Base-by-base conservation (phyloP, 1,284 basidiomycete genomes). In the Rhodotorula sp. region DNA sequence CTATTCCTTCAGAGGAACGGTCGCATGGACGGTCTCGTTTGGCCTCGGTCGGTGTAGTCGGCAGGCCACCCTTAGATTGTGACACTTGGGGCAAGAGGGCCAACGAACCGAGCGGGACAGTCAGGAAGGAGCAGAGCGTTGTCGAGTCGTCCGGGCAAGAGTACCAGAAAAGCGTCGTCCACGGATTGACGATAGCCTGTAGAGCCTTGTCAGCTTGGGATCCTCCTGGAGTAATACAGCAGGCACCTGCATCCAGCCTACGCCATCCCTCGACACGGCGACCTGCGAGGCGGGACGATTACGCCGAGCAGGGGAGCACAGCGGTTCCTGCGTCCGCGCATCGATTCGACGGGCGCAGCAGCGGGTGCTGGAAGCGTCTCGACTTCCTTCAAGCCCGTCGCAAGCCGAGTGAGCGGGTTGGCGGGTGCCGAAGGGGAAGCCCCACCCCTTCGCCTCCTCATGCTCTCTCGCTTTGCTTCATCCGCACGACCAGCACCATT, bases 21-120 rank as follows among this genome's bases (percentile, higher is more conserved):
- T 63, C 22, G 74, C 71, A 1, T 77, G 74, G 13, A 77, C 71
- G 2, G 62, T 67, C 20, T 72, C 70, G 53, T 63, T 48, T 20
- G 63, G 34, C 29, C 44, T 34, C 0, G 70, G 36, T 62, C 27
- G 17, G 57, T 27, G 57, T 72, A 66, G 49, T 72, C 70, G 66
- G 56, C 17, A 2, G 13, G 11, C 30, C 19, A 15, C 1, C 27
- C 5, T 46, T 4, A 24, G 39, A 0, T 20, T 44, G 11, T 2
- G 29, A 3, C 0, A 20, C 3, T 17, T 15, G 29, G 47, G 27
- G 15, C 0, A 15, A 19, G 39, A 36, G 6, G 4, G n/a, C 11
- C 11, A 22, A 19, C 61, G 19, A 15, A 70, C 68, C 60, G 32
- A 72, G 60, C 4, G 75, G 75, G 8, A 76, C 75, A 20, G 64